These are phyloP conservation scores for Oryza longistaminata DNA, from an alignment of 176 grass and related monocot genomes.

Conservation along the genomic window DNA sequence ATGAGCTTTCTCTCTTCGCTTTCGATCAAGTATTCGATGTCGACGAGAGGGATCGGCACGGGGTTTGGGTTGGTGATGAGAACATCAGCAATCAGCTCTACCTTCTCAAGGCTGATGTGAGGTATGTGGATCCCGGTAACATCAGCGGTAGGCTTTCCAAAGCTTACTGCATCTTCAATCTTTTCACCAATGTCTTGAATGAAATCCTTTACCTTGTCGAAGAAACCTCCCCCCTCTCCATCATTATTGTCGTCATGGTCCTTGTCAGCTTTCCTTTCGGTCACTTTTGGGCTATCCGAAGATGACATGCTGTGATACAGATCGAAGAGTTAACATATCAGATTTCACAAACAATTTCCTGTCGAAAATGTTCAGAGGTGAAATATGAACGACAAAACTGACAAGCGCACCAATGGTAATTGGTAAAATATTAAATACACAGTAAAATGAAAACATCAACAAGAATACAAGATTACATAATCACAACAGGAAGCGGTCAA, in stretches of 20 bases:
- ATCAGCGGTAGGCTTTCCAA: constrained; percentile 60
- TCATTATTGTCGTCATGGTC: constrained; percentile 16
- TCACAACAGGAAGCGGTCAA: no score
- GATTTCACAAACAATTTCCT: neutral
- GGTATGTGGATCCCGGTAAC: constrained; percentile 57
- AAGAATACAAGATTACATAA: neutral
- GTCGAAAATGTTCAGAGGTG: neutral
- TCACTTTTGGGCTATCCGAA: constrained; percentile 40
- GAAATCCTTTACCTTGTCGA: constrained; percentile 76
- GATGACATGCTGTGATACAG: constrained; percentile 46
- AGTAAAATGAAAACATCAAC: neutral
- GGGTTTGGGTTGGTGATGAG: constrained; percentile 61
- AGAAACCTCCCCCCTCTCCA: constrained; percentile 46
- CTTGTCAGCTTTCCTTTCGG: constrained; percentile 38
- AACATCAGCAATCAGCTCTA: constrained; percentile 57
- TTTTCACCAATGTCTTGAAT: constrained; percentile 74
- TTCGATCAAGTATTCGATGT: constrained; percentile 67
- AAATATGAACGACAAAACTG: neutral
- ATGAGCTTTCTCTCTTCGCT: constrained; percentile 65
- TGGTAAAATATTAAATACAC: neutral
- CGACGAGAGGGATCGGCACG: constrained; percentile 65
- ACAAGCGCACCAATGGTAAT: neutral
- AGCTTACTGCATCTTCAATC: constrained; percentile 61
- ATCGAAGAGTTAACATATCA: neutral
- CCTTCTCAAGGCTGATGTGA: constrained; percentile 62